Conservation (phyloP, 441 rosid species). For the Pelargonium myrrhifolium region DNA sequence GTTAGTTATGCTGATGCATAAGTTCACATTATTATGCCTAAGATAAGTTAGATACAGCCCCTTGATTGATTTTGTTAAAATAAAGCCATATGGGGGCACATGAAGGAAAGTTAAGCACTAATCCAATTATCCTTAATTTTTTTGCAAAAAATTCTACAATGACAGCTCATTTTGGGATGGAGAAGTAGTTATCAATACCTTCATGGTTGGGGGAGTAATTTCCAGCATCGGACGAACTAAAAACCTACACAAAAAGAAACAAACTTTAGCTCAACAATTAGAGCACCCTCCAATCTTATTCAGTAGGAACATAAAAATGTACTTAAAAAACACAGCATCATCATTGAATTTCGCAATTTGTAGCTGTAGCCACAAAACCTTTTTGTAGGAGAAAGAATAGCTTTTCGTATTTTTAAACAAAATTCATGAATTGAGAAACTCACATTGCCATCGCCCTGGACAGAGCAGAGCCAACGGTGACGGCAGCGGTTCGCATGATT, state of each 20-base stretch:
- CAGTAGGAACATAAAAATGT: not conserved
- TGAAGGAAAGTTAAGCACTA: too few species aligned
- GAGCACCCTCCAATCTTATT: not conserved
- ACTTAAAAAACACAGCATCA: not conserved
- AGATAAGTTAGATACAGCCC: too few species aligned
- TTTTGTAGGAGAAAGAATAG: not conserved
- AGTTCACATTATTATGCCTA: too few species aligned
- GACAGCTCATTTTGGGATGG: too few species aligned
- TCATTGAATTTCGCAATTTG: not conserved
- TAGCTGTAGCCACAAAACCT: not conserved
- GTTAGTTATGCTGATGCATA: too few species aligned
- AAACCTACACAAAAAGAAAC: slow-evolving; percentile 30
- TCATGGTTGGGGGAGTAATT: slow-evolving; percentile 22
- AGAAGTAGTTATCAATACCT: slow-evolving; percentile 24
- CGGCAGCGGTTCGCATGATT: not conserved
- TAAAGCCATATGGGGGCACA: too few species aligned
- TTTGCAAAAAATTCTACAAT: too few species aligned
- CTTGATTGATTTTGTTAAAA: too few species aligned
- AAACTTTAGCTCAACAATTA: not conserved
- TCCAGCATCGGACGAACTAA: slow-evolving; percentile 24
- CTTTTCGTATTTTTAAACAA: not conserved
- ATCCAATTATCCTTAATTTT: too few species aligned
- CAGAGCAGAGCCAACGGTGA: not conserved
- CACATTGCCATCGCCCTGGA: not conserved
- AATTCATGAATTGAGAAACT: not conserved